Evolutionary conservation across 2,329 filamentous ascomycete species (phyloP).

Genomic region (Scedosporium apiospermum): DNA sequence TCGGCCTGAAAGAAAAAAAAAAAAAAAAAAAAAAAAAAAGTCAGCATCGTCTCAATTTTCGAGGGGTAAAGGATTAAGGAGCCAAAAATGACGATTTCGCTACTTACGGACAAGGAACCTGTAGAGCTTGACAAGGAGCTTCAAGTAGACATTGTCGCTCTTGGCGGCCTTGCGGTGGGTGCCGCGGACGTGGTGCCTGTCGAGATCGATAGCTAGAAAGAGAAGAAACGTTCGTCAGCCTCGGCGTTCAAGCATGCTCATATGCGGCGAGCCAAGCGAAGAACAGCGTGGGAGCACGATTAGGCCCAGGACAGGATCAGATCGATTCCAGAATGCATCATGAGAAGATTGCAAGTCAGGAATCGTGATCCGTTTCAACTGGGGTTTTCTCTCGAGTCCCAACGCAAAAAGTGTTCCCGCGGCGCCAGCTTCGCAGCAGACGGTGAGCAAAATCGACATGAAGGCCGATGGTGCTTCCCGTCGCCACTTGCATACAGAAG

Average conservation of each 20-base stretch:
- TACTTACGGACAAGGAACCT: conserved; percentile 89
- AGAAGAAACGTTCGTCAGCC: conserved; percentile 21
- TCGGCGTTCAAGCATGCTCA: conserved; percentile 51
- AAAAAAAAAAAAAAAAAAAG: neutral
- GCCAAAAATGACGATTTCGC: neutral
- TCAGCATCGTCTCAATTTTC: neutral
- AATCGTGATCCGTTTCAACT: neutral
- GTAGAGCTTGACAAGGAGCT: conserved; percentile 97
- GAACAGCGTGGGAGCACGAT: conserved; percentile 4
- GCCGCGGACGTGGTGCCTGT: conserved; percentile 58
- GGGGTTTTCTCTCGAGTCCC: conserved; percentile 9
- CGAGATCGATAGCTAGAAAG: conserved; percentile 60
- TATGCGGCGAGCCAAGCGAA: conserved; percentile 18
- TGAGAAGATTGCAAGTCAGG: neutral
- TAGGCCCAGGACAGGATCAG: neutral
- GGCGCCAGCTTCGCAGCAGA: conserved; percentile 11
- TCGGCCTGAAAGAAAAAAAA: conserved; percentile 50
- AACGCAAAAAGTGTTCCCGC: conserved; percentile 2
- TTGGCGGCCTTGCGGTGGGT: conserved; percentile 90
- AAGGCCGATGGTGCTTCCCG: conserved; percentile 6
- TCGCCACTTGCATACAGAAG: conserved; percentile 42
- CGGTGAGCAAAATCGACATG: neutral
- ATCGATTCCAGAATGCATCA: neutral
- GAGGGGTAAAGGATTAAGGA: neutral
- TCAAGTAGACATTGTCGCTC: conserved; percentile 96